Evolutionary conservation across 768 basidiomycete genomes (phyloP), one percentile per base, ranked within the genome.

Genomic region (Suillus weaverae): DNA sequence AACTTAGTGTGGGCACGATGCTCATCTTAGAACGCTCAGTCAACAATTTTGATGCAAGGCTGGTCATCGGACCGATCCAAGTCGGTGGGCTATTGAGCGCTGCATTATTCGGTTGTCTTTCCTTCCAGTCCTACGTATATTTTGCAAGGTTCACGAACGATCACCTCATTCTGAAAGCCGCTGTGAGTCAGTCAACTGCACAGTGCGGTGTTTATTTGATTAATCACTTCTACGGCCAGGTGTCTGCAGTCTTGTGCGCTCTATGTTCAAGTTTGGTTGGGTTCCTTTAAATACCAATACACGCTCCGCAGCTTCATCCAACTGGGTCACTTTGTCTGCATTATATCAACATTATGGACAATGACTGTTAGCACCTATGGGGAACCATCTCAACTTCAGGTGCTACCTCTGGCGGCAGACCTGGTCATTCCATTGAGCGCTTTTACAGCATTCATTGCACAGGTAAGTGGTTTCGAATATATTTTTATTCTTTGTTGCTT

Each of bases 91-190:
- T 68, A 16, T 51, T 66, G 9, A 64, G 63, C 13, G 41, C 60
- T 11, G 46, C 64, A 30, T 50, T 70, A 26, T 68, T 70, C 41
- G 69, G 69, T 11, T 60, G 69, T 39, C 33, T 63, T 14, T 59
- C 61, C 5, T 44, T 50, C 22, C 69, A 70, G 63, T 30, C 50
- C 16, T 66, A 67, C 55, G 26, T 61, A 8, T 70, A 70, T 59
- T 62, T 64, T 39, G 50, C 63, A 14, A 62, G 10, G 2, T 70
- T 65, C 63, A 32, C 48, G 11, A 55, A 2, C 16, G 57, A 62
- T 16, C 63, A 64, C 22, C 38, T 44, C 32, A 2, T 13, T 11
- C 22, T 66, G 22, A 66, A 63, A 39, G 46, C 50, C 5, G 30
- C 43, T 2, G 65, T 55, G 33, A 55, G 53, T 35, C 20, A 3